These are phyloP conservation scores for Elaeis guineensis DNA, from an alignment of 176 grass and related monocot genomes.

Conservation along the genomic window DNA sequence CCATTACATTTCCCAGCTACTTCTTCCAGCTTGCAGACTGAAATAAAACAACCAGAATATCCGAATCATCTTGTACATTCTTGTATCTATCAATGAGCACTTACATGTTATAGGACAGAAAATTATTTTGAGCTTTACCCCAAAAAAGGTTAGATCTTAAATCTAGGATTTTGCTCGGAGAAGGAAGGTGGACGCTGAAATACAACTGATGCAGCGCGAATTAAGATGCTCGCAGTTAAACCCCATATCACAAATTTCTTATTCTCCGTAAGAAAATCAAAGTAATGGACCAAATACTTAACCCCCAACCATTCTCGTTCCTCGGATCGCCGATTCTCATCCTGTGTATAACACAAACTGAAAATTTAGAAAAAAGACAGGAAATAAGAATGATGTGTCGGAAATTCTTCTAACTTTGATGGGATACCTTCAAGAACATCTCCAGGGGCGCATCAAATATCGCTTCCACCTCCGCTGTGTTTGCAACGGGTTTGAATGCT, in stretches of 20 bases:
- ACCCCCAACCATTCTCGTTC: conserved; percentile 54
- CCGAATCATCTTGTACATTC: too few species aligned
- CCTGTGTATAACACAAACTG: conserved; percentile 21
- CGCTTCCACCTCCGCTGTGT: conserved; percentile 73
- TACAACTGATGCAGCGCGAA: conserved; percentile 63
- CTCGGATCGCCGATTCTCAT: conserved; percentile 49
- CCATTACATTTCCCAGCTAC: too few species aligned
- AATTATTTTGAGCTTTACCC: too few species aligned
- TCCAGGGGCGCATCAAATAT: conserved; percentile 86
- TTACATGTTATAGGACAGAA: too few species aligned
- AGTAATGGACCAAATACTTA: conserved; percentile 58
- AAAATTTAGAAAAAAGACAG: not conserved
- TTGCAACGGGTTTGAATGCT: conserved; percentile 54
- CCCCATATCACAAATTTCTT: conserved; percentile 85
- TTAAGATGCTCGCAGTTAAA: conserved; percentile 71
- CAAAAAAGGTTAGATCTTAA: not conserved
- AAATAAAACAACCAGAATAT: too few species aligned
- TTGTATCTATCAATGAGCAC: too few species aligned
- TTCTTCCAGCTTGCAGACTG: too few species aligned
- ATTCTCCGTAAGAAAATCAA: conserved; percentile 41
- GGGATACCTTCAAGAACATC: conserved; percentile 82
- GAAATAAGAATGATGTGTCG: not conserved
- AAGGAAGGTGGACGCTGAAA: conserved; percentile 62
- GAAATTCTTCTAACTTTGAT: too few species aligned
- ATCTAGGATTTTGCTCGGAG: conserved; percentile 18